Evolutionary conservation across 2,329 filamentous ascomycete genomes (phyloP).

Genomic region (Hypoxylon sp.): DNA sequence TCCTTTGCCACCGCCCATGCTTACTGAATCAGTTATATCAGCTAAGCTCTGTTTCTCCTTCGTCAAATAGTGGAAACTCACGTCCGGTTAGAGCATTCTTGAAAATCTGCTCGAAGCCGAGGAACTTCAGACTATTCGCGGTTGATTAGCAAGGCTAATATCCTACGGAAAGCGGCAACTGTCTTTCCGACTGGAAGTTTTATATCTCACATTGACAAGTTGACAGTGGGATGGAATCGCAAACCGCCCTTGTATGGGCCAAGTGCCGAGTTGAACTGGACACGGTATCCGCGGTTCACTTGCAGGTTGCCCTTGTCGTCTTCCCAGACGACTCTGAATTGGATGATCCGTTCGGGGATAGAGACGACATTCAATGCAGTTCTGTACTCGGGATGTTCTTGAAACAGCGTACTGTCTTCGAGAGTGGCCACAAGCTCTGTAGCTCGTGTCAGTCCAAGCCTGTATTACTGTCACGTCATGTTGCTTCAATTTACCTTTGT

Average conservation of each 20-base stretch:
- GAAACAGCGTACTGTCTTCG: conserved; percentile 91
- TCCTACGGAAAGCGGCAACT: conserved; percentile 5
- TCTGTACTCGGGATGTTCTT: conserved; percentile 94
- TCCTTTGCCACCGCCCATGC: conserved; percentile 98
- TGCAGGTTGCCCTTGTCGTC: conserved; percentile 90
- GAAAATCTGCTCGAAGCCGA: conserved; percentile 99
- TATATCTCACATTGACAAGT: conserved; percentile 70
- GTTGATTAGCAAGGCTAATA: conserved; percentile 53
- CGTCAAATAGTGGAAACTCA: conserved; percentile 62
- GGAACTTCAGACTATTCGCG: conserved; percentile 81
- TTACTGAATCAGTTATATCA: conserved; percentile 65
- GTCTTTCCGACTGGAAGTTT: not conserved
- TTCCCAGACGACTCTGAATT: conserved; percentile 98
- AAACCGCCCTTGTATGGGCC: conserved; percentile 99
- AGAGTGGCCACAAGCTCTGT: conserved; percentile 94
- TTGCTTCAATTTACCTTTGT: conserved; percentile 80
- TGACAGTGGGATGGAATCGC: conserved; percentile 92
- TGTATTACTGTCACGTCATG: not conserved
- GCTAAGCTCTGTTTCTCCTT: conserved; percentile 3
- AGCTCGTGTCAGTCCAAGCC: conserved; percentile 40
- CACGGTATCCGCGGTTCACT: conserved; percentile 94
- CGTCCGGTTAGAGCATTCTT: conserved; percentile 98
- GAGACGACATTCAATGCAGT: conserved; percentile 89
- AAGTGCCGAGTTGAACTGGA: conserved; percentile 98
- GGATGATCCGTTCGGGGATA: conserved; percentile 93